phyloP scores from a whole-genome alignment of 306 rosid species.

The Acacia acuminata region DNA sequence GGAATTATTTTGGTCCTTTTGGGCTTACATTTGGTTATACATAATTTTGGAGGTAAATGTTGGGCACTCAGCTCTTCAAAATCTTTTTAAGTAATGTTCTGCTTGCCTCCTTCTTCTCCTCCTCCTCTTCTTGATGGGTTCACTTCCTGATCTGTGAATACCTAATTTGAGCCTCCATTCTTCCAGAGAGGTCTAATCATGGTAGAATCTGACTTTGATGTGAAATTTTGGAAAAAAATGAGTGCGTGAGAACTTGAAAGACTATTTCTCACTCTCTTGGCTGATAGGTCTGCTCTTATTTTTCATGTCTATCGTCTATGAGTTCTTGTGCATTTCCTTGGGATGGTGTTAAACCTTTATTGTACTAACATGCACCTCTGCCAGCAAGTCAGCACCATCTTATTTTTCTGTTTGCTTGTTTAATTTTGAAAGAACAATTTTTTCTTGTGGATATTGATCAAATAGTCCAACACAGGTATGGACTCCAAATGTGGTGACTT shows the following conservation, averaged over 20 bases:
- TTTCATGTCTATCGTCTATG: constrained; percentile 20
- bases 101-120: constrained; percentile 5
- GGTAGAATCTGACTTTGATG: constrained; percentile 19
- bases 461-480: constrained; percentile 62
- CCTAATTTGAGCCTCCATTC: constrained; percentile 19
- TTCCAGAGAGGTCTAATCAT: constrained; percentile 9
- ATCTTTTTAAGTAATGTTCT: background rate
- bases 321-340: constrained; percentile 28
- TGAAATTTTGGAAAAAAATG: no score
- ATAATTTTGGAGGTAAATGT: constrained; percentile 81
- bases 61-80: constrained; percentile 21
- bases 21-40: constrained; percentile 97
- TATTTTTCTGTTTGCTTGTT: constrained; percentile 12
- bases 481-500: constrained; percentile 88
- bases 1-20: constrained; percentile 95
- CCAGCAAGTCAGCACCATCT: constrained; percentile 23
- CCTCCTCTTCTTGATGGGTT: background rate
- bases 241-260: background rate
- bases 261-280: constrained; percentile 27
- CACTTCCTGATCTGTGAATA: constrained; percentile 6
- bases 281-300: constrained; percentile 15
- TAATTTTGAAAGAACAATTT: background rate
- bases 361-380: constrained; percentile 17
- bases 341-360: constrained; percentile 7
- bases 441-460: constrained; percentile 19